phyloP scores from a whole-genome alignment of 768 basidiomycete species.

The Suillus decipiens region DNA sequence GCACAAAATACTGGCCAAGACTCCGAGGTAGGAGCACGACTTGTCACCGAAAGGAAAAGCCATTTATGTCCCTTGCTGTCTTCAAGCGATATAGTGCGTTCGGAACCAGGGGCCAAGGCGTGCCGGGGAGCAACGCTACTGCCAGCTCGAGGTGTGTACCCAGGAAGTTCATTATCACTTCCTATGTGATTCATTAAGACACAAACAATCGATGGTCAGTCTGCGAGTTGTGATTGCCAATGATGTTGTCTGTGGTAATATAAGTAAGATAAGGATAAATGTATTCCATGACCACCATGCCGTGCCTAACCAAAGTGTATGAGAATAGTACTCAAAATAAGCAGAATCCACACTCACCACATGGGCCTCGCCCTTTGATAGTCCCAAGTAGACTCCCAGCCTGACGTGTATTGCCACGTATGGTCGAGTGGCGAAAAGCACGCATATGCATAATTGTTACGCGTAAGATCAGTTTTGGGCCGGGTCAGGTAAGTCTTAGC shows the following conservation, averaged over 20 bases:
- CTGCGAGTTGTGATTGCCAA: neutral
- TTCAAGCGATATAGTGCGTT: conserved; percentile 46
- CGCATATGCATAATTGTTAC: too few species aligned
- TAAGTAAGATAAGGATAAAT: neutral
- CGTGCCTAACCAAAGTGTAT: neutral
- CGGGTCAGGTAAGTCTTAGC: neutral
- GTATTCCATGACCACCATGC: neutral
- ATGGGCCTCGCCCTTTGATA: neutral
- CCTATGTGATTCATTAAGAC: neutral
- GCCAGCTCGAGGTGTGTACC: conserved; percentile 16
- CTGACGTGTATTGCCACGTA: too few species aligned
- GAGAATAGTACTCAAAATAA: conserved; percentile 4
- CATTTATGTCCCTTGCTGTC: conserved; percentile 44
- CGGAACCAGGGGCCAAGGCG: conserved; percentile 15
- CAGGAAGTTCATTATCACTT: conserved; percentile 21
- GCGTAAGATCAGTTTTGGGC: neutral
- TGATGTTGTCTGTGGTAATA: neutral
- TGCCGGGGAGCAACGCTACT: conserved; percentile 6
- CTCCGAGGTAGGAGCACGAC: conserved; percentile 39
- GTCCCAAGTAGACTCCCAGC: too few species aligned
- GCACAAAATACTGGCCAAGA: conserved; percentile 48
- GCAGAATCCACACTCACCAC: neutral
- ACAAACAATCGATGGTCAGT: neutral
- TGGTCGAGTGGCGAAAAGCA: too few species aligned
- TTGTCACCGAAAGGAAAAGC: conserved; percentile 47